Evolutionary conservation across 257 asterid genomes (phyloP).

Genomic region (Striga asiatica): DNA sequence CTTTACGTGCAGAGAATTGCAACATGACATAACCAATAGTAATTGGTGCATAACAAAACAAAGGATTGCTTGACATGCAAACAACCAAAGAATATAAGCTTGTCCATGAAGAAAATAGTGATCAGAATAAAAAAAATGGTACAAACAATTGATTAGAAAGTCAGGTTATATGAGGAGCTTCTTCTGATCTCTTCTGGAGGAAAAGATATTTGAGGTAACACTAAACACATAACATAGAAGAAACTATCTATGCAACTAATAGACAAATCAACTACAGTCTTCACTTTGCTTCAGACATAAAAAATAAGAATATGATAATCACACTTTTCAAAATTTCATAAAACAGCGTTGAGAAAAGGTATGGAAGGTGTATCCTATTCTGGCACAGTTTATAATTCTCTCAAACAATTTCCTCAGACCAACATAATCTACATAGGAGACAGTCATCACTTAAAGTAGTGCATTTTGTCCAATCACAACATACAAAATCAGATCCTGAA

Average conservation of each 20-base stretch:
- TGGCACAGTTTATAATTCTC: no score
- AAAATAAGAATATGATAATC: background rate
- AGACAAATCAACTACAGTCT: background rate
- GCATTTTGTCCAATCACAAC: no score
- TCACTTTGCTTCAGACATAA: background rate
- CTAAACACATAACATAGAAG: background rate
- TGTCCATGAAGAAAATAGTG: background rate
- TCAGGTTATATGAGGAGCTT: background rate
- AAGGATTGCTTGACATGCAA: no score
- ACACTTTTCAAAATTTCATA: background rate
- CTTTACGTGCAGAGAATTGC: background rate
- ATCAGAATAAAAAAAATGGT: background rate
- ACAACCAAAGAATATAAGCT: no score
- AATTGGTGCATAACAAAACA: no score
- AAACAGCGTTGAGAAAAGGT: no score
- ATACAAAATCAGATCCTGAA: conserved; percentile 8
- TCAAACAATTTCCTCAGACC: no score
- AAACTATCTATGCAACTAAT: background rate
- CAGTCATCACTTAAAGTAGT: background rate
- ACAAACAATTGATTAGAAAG: background rate
- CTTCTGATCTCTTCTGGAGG: background rate
- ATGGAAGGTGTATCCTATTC: no score
- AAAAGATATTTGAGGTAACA: no score
- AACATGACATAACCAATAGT: no score
- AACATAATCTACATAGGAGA: no score